These are phyloP conservation scores for Parmelia sp. DNA, from an alignment of 495 filamentous ascomycete species.

Conservation along the genomic window DNA sequence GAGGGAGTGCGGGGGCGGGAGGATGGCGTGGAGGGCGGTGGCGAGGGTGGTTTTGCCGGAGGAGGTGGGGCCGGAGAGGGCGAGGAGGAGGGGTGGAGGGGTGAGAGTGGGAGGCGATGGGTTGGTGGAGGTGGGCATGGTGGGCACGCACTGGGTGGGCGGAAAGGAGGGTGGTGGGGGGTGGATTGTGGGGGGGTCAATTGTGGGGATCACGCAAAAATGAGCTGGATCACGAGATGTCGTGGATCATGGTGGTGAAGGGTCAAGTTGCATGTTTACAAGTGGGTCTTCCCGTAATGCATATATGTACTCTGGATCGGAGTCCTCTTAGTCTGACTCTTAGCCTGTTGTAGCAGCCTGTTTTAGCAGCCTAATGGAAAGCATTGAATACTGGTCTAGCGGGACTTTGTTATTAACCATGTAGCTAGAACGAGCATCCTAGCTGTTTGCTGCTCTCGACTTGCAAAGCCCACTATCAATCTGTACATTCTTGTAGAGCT, in stretches of 20 bases:
- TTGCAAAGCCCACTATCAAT: background rate
- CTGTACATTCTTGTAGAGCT: conserved; percentile 11
- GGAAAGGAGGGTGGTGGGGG: too few relatives aligned
- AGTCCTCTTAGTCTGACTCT: background rate
- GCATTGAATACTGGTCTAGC: background rate
- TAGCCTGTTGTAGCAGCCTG: background rate
- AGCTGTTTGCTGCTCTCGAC: background rate
- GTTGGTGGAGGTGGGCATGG: background rate
- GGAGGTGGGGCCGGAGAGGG: conserved; percentile 68
- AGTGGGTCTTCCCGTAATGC: background rate
- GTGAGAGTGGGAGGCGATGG: too few relatives aligned
- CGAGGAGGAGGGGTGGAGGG: conserved; percentile 51
- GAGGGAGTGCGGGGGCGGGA: conserved; percentile 37
- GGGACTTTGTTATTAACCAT: background rate
- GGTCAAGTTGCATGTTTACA: background rate
- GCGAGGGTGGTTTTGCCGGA: conserved; percentile 78
- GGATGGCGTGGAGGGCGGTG: conserved; percentile 64
- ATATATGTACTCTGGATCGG: background rate
- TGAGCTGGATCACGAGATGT: background rate
- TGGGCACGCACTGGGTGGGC: too few relatives aligned
- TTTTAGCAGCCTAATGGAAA: background rate
- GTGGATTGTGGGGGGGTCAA: background rate
- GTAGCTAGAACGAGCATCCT: background rate
- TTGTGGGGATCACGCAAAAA: background rate
- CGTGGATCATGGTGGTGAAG: background rate